Conservation (phyloP, 306 rosid species). For the Vigna unguiculata region DNA sequence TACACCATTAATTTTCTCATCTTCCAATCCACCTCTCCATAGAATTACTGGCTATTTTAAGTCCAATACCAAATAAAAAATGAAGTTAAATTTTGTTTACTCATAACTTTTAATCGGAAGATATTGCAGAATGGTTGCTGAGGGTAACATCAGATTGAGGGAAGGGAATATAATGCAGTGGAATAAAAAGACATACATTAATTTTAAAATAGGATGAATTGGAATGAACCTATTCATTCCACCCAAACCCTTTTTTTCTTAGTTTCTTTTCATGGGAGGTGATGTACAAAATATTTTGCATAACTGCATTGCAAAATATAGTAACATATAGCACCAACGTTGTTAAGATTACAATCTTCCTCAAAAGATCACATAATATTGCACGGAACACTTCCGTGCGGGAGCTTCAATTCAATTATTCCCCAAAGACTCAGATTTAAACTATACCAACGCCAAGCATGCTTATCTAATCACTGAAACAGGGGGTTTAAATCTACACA, state of each 20-base stretch:
- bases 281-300: not conserved
- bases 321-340: not conserved
- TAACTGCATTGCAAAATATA: not conserved
- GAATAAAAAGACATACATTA: not conserved
- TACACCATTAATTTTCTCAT: not conserved
- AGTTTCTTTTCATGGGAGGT: not conserved
- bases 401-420: not conserved
- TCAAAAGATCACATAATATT: not conserved
- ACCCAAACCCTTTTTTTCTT: not conserved
- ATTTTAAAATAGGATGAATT: not conserved
- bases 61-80: not conserved
- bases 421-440: not conserved
- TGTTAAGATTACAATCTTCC: not conserved
- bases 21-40: not conserved
- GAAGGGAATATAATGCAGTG: not conserved
- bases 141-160: not conserved
- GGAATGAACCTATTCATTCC: not conserved
- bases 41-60: constrained; percentile 15
- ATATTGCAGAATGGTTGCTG: not conserved
- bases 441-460: not conserved
- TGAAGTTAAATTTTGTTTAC: not conserved
- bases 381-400: not conserved
- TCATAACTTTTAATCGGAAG: not conserved
- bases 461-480: not conserved
- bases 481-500: not conserved